A percentile compares a stretch with the other conserved stretches of the same genome.
Evolutionary conservation across 1,284 basidiomycete species (phyloP).

Genomic region (Lentinula novae-zelandiae): DNA sequence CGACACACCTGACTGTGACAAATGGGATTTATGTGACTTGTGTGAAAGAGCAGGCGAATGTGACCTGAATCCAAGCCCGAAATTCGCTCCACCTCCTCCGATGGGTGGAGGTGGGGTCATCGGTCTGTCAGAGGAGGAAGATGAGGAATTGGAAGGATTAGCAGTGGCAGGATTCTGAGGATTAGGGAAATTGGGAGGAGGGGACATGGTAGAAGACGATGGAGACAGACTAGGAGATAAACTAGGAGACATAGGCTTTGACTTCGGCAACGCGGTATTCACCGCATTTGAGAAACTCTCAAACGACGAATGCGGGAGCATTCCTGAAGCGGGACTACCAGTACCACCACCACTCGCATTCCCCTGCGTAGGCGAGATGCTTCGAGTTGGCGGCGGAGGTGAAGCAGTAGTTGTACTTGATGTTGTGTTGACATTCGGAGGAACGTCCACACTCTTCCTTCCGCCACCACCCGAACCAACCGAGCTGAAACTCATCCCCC

Average conservation of each 20-base stretch:
- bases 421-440: not conserved
- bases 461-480: not conserved
- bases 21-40: no score
- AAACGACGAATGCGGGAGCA: not conserved
- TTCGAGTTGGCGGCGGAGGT: not conserved
- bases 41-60: not conserved
- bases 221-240: no score
- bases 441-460: not conserved
- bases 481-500: not conserved
- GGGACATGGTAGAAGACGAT: not conserved
- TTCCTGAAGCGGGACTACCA: not conserved
- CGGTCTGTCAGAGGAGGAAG: not conserved
- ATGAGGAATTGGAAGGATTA: no score
- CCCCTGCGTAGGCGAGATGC: no score
- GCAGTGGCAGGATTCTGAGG: no score
- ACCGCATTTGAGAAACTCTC: conserved; percentile 9
- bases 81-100: not conserved
- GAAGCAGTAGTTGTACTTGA: not conserved
- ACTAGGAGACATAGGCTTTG: not conserved
- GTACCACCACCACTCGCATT: not conserved
- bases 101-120: not conserved
- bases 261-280: not conserved
- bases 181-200: not conserved
- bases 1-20: conserved; percentile 5
- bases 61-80: not conserved